Conservation (phyloP, 257 asterid genomes). For the Echites panduratus region DNA sequence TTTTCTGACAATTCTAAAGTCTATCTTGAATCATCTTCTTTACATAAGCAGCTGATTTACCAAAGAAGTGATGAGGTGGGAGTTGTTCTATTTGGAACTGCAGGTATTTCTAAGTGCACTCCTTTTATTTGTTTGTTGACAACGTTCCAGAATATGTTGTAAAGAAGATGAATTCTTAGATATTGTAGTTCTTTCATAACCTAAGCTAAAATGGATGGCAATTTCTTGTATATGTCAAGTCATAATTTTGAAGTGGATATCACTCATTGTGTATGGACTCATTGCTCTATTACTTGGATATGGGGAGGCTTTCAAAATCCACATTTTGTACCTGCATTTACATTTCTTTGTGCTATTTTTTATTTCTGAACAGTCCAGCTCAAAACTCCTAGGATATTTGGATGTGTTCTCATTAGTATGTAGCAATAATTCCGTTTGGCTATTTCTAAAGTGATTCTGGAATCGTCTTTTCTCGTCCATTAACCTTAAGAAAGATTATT, state of each 20-base stretch:
- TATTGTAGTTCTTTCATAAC: neutral
- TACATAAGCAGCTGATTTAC: conserved; percentile 60
- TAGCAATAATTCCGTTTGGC: neutral
- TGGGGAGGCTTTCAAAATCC: neutral
- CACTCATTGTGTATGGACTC: neutral
- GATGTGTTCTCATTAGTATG: neutral
- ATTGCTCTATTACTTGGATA: neutral
- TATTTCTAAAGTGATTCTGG: neutral
- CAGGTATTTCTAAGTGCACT: conserved; percentile 42
- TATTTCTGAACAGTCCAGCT: neutral
- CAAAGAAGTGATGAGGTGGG: conserved; percentile 78
- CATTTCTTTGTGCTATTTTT: neutral
- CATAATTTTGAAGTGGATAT: neutral
- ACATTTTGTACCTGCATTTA: neutral
- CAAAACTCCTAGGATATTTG: neutral
- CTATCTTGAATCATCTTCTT: conserved; percentile 5
- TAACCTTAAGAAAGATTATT: neutral
- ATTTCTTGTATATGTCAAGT: neutral
- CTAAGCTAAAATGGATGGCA: neutral
- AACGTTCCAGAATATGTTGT: neutral
- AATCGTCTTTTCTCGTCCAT: neutral
- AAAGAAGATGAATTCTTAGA: neutral
- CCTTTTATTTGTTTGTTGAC: neutral
- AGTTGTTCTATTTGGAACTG: conserved; percentile 68
- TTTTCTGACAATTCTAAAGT: neutral